A percentile compares a stretch with the other conserved stretches of the same genome.
Evolutionary conservation across 352 stramenopile genomes (phyloP).

Genomic region (Globisporangium lucens): DNA sequence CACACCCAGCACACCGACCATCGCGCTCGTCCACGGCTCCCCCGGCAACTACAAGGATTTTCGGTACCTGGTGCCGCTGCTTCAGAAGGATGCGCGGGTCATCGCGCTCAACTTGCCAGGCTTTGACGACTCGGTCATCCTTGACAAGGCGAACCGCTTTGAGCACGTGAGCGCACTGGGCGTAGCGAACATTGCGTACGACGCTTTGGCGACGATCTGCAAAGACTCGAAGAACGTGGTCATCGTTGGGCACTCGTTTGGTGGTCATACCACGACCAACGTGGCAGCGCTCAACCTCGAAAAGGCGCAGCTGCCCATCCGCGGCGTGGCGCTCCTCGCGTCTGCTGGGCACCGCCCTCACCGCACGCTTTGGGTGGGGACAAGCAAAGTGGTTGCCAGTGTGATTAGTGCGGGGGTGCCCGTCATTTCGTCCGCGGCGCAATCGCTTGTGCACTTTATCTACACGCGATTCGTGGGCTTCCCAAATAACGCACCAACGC

Average conservation of each 20-base stretch:
- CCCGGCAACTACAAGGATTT: slow-evolving; percentile 65
- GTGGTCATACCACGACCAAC: slow-evolving; percentile 42
- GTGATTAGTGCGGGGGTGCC: slow-evolving; percentile 20
- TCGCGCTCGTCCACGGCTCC: slow-evolving; percentile 54
- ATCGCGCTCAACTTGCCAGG: slow-evolving; percentile 59
- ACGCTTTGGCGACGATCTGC: slow-evolving; percentile 25
- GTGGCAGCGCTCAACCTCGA: slow-evolving; percentile 29
- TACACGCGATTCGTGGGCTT: slow-evolving; percentile 22
- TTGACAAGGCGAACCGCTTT: slow-evolving; percentile 21
- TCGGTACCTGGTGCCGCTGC: slow-evolving; percentile 51
- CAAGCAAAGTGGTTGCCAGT: slow-evolving; percentile 10
- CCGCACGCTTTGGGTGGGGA: slow-evolving; percentile 16
- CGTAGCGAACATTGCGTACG: slow-evolving; percentile 18
- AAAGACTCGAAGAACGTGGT: slow-evolving; percentile 30
- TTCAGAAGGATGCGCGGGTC: slow-evolving; percentile 39
- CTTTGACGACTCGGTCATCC: slow-evolving; percentile 34
- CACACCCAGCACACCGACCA: not conserved
- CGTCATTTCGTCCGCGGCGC: slow-evolving; percentile 7
- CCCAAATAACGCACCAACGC: slow-evolving; percentile 16
- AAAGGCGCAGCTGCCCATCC: slow-evolving; percentile 18
- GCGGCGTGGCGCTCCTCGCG: slow-evolving; percentile 24
- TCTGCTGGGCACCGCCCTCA: slow-evolving; percentile 27
- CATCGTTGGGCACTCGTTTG: slow-evolving; percentile 64
- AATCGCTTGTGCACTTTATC: slow-evolving; percentile 16
- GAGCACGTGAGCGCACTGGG: slow-evolving; percentile 19